Base-by-base conservation (phyloP, 495 filamentous ascomycete genomes). In the Daldinia bambusicola region DNA sequence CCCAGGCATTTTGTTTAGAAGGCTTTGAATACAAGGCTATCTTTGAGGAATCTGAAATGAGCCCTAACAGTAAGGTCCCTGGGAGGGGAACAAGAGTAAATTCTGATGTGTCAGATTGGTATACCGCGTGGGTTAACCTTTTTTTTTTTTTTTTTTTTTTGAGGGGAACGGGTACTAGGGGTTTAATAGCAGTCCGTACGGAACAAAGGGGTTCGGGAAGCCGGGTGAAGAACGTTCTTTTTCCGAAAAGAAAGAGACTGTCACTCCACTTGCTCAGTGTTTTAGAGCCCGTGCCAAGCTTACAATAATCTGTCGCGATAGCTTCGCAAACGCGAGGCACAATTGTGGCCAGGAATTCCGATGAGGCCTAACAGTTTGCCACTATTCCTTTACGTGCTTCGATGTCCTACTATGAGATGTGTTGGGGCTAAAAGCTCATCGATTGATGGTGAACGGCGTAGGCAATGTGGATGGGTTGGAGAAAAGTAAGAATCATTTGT, bases 1-100 rank as follows among this genome's bases (percentile, higher is more conserved):
- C 26, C 83, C 82, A 10, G 79, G 86, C 87, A 90, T 89, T 53
- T 77, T 80, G 56, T 84, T 81, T 52, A 84, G 81, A 31, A 75
- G 52, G 56, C 50, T 36, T 26, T 26, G 32, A 52, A 32, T 26
- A 40, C 31, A 53, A 41, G 48, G 36, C 40, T 62, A n/a, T 31
- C 43, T 48, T 38, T 2, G 2, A 58, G 22, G 51, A 16, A 55
- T 38, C 16, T 41, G 8, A 51, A 9, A 30, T 6, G 32, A 12
- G 14, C 13, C 10, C 22, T 34, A 41, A 55, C 30, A 14, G 45
- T 10, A 48, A n/a, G 22, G 31, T 16, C 4, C 37, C 13, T 13
- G 12, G 9, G 6, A 53, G 4, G 20, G 31, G 14, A 31, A 38
- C 34, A 13, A 45, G 12, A 43, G 40, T 62, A 55, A 57, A 7